A percentile compares a stretch with the other conserved stretches of the same genome.
phyloP scores from a whole-genome alignment of 1,284 basidiomycete species.

The Omphalotus olearius region DNA sequence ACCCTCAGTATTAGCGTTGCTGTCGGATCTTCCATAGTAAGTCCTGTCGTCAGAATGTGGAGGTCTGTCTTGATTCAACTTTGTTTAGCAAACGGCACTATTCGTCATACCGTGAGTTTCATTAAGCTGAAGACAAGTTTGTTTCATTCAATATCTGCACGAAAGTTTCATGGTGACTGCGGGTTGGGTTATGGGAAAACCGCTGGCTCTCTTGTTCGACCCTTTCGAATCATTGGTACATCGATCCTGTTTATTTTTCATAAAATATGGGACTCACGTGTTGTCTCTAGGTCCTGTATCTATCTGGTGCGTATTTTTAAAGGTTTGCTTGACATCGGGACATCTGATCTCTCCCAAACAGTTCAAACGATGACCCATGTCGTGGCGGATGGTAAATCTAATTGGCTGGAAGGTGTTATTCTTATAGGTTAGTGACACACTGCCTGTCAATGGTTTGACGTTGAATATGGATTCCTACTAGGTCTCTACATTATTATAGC shows the following conservation, averaged over 20 bases:
- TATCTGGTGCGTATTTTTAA: conserved; percentile 22
- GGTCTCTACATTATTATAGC: conserved; percentile 36
- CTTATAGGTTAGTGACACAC: conserved; percentile 51
- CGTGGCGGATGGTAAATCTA: conserved; percentile 80
- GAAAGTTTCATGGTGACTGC: conserved; percentile 58
- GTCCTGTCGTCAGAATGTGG: conserved; percentile 4
- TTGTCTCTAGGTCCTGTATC: conserved; percentile 31
- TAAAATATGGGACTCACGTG: neutral
- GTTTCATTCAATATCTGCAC: neutral
- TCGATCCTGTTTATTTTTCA: conserved; percentile 2
- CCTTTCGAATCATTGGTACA: conserved; percentile 63
- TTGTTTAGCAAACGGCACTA: conserved; percentile 75
- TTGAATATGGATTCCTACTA: conserved; percentile 12
- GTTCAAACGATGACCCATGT: conserved; percentile 82
- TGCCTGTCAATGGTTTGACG: neutral
- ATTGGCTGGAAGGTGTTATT: conserved; percentile 77
- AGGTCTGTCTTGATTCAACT: neutral
- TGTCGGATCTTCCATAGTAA: conserved; percentile 85
- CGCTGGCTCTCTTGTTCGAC: conserved; percentile 61
- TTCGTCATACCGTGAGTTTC: conserved; percentile 72
- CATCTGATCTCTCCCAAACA: conserved; percentile 17
- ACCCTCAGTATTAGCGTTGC: conserved; percentile 77
- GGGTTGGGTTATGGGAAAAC: conserved; percentile 63
- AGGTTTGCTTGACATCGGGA: neutral
- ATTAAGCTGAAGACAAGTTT: neutral